Evolutionary conservation across 306 rosid genomes (phyloP).

Genomic region (Malus sieversii): DNA sequence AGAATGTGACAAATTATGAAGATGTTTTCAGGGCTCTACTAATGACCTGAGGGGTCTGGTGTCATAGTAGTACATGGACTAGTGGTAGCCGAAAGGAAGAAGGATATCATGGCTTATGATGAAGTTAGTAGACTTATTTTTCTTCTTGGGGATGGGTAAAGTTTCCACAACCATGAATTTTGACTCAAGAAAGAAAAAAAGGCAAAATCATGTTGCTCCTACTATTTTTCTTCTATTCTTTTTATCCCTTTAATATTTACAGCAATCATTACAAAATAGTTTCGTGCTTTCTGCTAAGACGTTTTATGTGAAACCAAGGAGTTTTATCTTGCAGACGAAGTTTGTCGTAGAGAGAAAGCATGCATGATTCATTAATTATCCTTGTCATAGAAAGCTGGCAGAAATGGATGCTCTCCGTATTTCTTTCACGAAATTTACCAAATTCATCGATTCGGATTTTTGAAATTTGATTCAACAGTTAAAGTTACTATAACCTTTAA

Average conservation of each 20-base stretch:
- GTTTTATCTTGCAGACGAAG: not conserved
- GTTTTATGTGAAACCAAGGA: not conserved
- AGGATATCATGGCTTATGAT: slow-evolving; percentile 28
- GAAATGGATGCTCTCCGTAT: too few species aligned
- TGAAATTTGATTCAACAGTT: too few species aligned
- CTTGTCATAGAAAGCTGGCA: too few species aligned
- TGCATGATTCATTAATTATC: not conserved
- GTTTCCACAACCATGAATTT: slow-evolving; percentile 1
- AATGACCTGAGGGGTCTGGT: not conserved
- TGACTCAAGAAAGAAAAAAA: not conserved
- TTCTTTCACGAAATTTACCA: too few species aligned
- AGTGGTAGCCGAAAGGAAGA: slow-evolving; percentile 50
- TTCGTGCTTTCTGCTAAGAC: not conserved
- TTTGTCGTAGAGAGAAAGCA: not conserved
- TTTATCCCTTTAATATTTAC: not conserved
- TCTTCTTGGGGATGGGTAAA: slow-evolving; percentile 29
- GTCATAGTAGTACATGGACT: slow-evolving; percentile 14
- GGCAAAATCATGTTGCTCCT: not conserved
- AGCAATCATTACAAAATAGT: not conserved
- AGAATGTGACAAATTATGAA: not conserved
- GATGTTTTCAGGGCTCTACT: not conserved
- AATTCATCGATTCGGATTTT: fast-evolving
- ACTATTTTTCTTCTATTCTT: not conserved
- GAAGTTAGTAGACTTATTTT: slow-evolving; percentile 24
- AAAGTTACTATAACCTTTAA: too few species aligned